phyloP scores from a whole-genome alignment of 768 basidiomycete genomes.

The Auriscalpium microsporum region DNA sequence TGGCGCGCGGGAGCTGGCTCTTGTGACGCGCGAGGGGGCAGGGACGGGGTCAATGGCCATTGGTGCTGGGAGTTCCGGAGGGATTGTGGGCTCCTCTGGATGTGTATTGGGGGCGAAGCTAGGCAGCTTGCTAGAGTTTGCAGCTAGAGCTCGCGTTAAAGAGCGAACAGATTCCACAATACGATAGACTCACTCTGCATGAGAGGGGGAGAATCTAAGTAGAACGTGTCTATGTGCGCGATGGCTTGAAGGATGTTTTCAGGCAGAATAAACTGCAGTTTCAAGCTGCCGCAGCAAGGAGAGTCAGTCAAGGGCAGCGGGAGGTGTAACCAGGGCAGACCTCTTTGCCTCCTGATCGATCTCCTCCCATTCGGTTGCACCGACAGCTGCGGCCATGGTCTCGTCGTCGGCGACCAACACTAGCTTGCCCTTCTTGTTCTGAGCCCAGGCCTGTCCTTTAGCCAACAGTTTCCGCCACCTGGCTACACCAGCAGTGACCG shows the following conservation, averaged over 20 bases:
- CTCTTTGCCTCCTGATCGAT: conserved; percentile 41
- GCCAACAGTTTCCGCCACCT: conserved; percentile 46
- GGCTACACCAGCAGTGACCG: conserved; percentile 37
- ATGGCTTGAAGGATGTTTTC: conserved; percentile 47
- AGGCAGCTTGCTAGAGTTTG: neutral
- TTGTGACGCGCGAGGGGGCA: neutral
- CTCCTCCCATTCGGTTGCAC: conserved; percentile 45
- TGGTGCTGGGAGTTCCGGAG: neutral
- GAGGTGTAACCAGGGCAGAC: conserved; percentile 22
- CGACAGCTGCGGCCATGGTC: conserved; percentile 41
- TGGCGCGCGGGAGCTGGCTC: neutral
- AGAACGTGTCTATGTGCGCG: conserved; percentile 27
- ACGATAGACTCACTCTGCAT: conserved; percentile 16
- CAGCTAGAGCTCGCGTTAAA: neutral
- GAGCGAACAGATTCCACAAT: neutral
- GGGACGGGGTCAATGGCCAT: neutral
- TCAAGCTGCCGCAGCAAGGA: conserved; percentile 24
- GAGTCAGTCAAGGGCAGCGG: neutral
- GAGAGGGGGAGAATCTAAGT: conserved; percentile 29
- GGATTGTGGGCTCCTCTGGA: conserved; percentile 1
- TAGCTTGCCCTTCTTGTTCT: conserved; percentile 19
- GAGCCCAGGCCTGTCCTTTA: conserved; percentile 41
- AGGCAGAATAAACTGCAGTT: conserved; percentile 34
- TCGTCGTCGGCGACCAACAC: conserved; percentile 45
- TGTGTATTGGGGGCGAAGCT: neutral